phyloP scores from a whole-genome alignment of 2,329 filamentous ascomycete genomes.

The Mycosphaerella sp. region DNA sequence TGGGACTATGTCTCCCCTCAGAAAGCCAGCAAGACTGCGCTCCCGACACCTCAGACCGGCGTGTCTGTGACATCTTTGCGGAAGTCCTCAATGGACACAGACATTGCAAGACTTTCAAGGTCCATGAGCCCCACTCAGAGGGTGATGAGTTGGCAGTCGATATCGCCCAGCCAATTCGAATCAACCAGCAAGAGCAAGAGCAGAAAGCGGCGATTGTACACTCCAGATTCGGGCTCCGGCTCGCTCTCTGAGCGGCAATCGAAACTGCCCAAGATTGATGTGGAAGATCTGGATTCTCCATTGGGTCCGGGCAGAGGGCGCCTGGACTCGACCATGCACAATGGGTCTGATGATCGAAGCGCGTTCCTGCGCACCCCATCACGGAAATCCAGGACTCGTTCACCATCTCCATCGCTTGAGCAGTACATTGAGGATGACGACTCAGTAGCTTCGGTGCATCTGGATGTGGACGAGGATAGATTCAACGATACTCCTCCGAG shows the following conservation, averaged over 20 bases:
- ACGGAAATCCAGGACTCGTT: constrained; percentile 1
- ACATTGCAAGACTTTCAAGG: constrained; percentile 16
- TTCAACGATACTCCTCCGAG: constrained; percentile 16
- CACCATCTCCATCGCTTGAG: constrained; percentile 12
- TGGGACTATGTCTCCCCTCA: constrained; percentile 41
- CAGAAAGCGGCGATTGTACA: constrained; percentile 23
- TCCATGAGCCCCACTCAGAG: constrained; percentile 34
- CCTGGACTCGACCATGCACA: constrained; percentile 6
- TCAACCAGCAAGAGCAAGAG: constrained; percentile 7
- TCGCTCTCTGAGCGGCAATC: constrained; percentile 6
- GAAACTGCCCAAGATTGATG: constrained; percentile 22
- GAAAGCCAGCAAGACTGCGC: constrained; percentile 35
- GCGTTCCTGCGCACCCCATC: constrained; percentile 11
- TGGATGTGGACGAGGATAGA: constrained; percentile 28
- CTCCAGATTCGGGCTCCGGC: constrained; percentile 11
- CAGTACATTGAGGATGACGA: constrained; percentile 14
- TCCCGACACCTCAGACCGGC: constrained; percentile 15
- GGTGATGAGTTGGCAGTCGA: constrained; percentile 23
- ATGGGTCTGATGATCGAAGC: constrained; percentile 8
- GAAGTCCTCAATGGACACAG: constrained; percentile 13
- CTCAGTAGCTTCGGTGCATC: constrained; percentile 32
- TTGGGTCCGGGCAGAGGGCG: constrained; percentile 1
- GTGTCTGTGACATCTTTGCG: constrained; percentile 12
- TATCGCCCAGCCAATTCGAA: constrained; percentile 7
- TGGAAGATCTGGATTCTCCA: constrained; percentile 6